Percentiles rank a stretch among this genome's conserved stretches.
phyloP scores from a whole-genome alignment of 2,329 filamentous ascomycete species.

The Dactylellina haptotyla region DNA sequence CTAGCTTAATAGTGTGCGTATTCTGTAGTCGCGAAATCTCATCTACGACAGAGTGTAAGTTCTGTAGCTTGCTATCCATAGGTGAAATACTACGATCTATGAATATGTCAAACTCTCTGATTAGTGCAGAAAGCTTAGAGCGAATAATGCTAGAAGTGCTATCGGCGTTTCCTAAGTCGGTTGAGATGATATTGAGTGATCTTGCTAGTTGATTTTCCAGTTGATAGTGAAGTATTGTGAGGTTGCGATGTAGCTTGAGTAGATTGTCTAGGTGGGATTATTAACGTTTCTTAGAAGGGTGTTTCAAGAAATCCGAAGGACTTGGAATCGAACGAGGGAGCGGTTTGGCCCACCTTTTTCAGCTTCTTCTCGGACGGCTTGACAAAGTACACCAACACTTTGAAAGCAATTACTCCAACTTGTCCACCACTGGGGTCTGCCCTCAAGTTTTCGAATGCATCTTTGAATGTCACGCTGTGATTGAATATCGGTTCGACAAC shows the following conservation, averaged over 20 bases:
- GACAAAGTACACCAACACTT: conserved; percentile 56
- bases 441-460: conserved; percentile 57
- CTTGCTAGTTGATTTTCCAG: conserved; percentile 21
- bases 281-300: not conserved
- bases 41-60: conserved; percentile 3
- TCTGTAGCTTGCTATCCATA: conserved; percentile 9
- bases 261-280: conserved; percentile 18
- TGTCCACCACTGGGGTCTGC: conserved; percentile 58
- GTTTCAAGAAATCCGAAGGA: not conserved
- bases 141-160: not conserved
- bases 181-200: conserved; percentile 26
- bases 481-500: conserved; percentile 52
- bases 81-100: conserved; percentile 14
- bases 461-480: conserved; percentile 38
- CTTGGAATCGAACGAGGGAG: not conserved
- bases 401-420: conserved; percentile 58
- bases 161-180: not conserved
- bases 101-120: conserved; percentile 21
- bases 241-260: conserved; percentile 38
- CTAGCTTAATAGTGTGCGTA: not conserved
- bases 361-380: conserved; percentile 56
- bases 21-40: conserved; percentile 1
- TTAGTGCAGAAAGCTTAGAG: conserved; percentile 4
- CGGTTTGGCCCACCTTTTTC: conserved; percentile 54
- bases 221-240: conserved; percentile 37